phyloP scores from a whole-genome alignment of 495 filamentous ascomycete species.

The Chaetomium fimeti region DNA sequence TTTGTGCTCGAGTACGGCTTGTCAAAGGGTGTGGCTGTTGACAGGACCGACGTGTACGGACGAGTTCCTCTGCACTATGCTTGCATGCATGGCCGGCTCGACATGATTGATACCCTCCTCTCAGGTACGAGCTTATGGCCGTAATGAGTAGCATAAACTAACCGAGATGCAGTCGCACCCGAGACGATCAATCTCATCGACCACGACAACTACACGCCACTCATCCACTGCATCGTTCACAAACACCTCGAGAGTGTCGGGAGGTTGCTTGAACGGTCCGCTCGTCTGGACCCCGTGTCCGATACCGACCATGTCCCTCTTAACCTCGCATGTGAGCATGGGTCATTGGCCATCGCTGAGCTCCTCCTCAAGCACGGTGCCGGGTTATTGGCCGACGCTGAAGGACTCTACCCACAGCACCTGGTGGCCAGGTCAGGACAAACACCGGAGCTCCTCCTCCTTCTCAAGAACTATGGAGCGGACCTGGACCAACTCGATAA shows the following conservation, averaged over 20 bases:
- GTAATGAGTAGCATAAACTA: constrained; percentile 8
- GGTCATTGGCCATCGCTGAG: constrained; percentile 75
- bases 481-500: constrained; percentile 91
- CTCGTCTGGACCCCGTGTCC: constrained; percentile 74
- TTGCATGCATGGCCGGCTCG: constrained; percentile 86
- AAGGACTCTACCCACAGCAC: constrained; percentile 96
- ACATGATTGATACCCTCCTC: constrained; percentile 75
- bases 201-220: constrained; percentile 93
- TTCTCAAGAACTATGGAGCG: constrained; percentile 83
- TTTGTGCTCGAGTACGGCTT: constrained; percentile 75
- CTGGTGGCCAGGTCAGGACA: constrained; percentile 88
- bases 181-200: constrained; percentile 80
- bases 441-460: constrained; percentile 69
- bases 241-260: constrained; percentile 74
- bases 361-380: constrained; percentile 78
- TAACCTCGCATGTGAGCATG: constrained; percentile 91
- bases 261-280: constrained; percentile 66
- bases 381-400: constrained; percentile 81
- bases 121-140: constrained; percentile 40
- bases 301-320: constrained; percentile 91
- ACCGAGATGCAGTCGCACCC: constrained; percentile 40
- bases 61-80: constrained; percentile 93
- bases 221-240: constrained; percentile 93
- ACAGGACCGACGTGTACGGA: constrained; percentile 85
- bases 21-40: constrained; percentile 66